A percentile compares a stretch with the other conserved stretches of the same genome.
These are phyloP conservation scores for Penicillium desertorum DNA, from an alignment of 495 filamentous ascomycete species.

Conservation along the genomic window DNA sequence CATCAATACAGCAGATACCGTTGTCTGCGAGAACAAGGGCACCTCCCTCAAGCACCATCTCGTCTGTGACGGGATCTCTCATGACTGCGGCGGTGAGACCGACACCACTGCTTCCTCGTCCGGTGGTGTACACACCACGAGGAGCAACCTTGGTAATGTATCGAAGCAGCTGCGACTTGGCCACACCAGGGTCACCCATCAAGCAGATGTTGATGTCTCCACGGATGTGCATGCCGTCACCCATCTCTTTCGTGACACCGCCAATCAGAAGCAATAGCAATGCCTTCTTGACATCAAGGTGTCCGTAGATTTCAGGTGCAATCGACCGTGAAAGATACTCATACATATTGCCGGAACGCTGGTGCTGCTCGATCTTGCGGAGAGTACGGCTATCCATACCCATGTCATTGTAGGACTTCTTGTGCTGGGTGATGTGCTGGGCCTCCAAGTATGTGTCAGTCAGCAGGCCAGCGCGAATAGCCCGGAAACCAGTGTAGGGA, in stretches of 20 bases:
- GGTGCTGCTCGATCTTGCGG: slow-evolving; percentile 76
- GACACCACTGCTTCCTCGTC: slow-evolving; percentile 92
- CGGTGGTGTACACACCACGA: slow-evolving; percentile 95
- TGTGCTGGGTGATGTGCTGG: slow-evolving; percentile 90
- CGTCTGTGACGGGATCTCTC: slow-evolving; percentile 96
- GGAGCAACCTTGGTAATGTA: slow-evolving; percentile 98
- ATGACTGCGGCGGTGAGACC: slow-evolving; percentile 98
- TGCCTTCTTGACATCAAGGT: slow-evolving; percentile 97
- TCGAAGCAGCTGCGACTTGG: slow-evolving; percentile 95
- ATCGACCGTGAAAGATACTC: slow-evolving; percentile 93
- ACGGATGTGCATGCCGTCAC: slow-evolving; percentile 96
- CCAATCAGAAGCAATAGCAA: slow-evolving; percentile 91
- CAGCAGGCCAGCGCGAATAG: slow-evolving; percentile 88
- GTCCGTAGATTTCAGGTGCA: slow-evolving; percentile 94
- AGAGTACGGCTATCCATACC: slow-evolving; percentile 72
- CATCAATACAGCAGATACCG: slow-evolving; percentile 98
- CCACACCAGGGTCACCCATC: slow-evolving; percentile 99
- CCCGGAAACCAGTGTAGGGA: slow-evolving; percentile 96
- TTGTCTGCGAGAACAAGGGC: slow-evolving; percentile 95
- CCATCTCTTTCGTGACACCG: slow-evolving; percentile 95
- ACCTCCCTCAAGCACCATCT: slow-evolving; percentile 98
- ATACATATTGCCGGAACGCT: slow-evolving; percentile 84
- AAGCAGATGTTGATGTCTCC: slow-evolving; percentile 98
- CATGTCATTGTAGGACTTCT: slow-evolving; percentile 92
- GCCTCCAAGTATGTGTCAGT: slow-evolving; percentile 98